Conservation (phyloP, 2,329 filamentous ascomycete genomes). For the Hypomyces perniciosus region DNA sequence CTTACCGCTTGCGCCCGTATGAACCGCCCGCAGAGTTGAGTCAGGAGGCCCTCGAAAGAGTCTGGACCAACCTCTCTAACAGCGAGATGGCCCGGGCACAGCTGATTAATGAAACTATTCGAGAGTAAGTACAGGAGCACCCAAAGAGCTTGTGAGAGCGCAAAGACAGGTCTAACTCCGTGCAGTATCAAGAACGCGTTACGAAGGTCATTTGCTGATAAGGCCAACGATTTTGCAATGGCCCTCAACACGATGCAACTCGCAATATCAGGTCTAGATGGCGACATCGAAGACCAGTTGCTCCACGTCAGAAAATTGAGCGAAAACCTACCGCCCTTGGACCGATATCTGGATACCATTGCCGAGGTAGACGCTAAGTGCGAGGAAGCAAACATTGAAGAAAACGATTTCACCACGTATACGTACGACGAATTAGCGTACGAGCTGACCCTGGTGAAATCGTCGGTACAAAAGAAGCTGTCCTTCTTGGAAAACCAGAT, state of each 20-base stretch:
- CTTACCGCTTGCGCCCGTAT: constrained; percentile 85
- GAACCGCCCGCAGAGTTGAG: constrained; percentile 81
- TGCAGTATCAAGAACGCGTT: constrained; percentile 86
- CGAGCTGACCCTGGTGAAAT: constrained; percentile 84
- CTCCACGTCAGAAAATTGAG: constrained; percentile 80
- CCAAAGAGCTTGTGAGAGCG: not conserved
- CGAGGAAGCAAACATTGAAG: constrained; percentile 94
- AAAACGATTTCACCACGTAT: constrained; percentile 99
- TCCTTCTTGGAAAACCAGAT: constrained; percentile 97
- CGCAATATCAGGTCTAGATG: constrained; percentile 93
- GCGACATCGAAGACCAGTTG: constrained; percentile 91
- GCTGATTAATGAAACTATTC: constrained; percentile 94
- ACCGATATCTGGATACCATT: constrained; percentile 85
- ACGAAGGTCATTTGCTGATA: constrained; percentile 89
- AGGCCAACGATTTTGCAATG: constrained; percentile 95
- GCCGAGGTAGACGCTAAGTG: constrained; percentile 82
- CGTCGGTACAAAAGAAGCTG: constrained; percentile 91
- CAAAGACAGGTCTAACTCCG: constrained; percentile 23
- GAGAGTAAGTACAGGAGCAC: constrained; percentile 57
- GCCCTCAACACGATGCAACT: constrained; percentile 91
- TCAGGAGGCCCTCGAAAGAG: constrained; percentile 72
- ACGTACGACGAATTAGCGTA: constrained; percentile 95
- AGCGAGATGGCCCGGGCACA: constrained; percentile 85
- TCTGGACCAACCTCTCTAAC: constrained; percentile 74
- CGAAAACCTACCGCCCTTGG: constrained; percentile 80